Conservation (phyloP, 2,329 filamentous ascomycete genomes). For the Fusarium torulosum region DNA sequence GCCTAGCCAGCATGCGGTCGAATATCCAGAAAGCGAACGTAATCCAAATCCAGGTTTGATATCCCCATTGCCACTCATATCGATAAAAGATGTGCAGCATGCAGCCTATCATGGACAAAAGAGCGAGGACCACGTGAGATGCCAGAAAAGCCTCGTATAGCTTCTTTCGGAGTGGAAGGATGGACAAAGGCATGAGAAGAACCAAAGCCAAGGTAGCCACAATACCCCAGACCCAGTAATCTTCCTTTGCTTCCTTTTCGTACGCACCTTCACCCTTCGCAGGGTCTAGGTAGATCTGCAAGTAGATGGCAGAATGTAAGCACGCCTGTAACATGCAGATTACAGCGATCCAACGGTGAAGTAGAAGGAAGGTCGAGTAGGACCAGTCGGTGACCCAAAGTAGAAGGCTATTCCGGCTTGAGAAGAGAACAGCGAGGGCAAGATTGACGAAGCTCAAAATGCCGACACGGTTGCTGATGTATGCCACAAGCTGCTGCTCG, state of each 20-base stretch:
- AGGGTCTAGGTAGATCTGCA: constrained; percentile 51
- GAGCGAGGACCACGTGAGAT: neutral
- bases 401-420: constrained; percentile 61
- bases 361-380: constrained; percentile 60
- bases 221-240: constrained; percentile 61
- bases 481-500: neutral
- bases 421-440: constrained; percentile 59
- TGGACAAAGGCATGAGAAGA: constrained; percentile 51
- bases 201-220: constrained; percentile 54
- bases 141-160: neutral
- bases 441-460: constrained; percentile 56
- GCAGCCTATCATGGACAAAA: neutral
- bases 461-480: constrained; percentile 54
- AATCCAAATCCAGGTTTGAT: neutral
- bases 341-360: constrained; percentile 63
- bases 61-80: constrained; percentile 5
- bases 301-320: constrained; percentile 59
- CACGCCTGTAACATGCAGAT: constrained; percentile 59
- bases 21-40: neutral
- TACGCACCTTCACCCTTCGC: constrained; percentile 23
- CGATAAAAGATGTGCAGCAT: neutral
- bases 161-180: constrained; percentile 29
- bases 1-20: neutral
- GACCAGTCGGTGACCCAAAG: constrained; percentile 63
- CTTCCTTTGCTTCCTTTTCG: constrained; percentile 46